Evolutionary conservation across 257 asterid species (phyloP).

Genomic region (Ballota nigra): DNA sequence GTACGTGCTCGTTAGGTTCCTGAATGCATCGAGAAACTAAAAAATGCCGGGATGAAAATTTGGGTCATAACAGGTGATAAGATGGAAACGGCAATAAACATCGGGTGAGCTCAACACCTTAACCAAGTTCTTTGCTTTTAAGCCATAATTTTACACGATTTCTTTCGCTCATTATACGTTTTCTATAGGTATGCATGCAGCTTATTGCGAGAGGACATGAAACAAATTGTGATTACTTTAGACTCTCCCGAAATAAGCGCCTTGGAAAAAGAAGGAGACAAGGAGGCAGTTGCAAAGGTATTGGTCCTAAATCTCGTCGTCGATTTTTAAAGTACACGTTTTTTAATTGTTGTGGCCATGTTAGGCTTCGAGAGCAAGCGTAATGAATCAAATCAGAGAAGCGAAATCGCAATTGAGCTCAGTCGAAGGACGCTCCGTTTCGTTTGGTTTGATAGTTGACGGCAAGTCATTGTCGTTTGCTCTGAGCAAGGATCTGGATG

Average conservation of each 20-base stretch:
- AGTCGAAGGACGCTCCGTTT: slow-evolving; percentile 40
- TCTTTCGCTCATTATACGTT: slow-evolving; percentile 15
- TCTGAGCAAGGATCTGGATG: slow-evolving; percentile 55
- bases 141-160: not conserved
- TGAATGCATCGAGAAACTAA: slow-evolving; percentile 86
- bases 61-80: slow-evolving; percentile 99
- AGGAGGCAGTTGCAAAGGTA: slow-evolving; percentile 70
- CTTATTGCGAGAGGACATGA: slow-evolving; percentile 84
- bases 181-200: slow-evolving; percentile 79
- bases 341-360: slow-evolving; percentile 27
- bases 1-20: slow-evolving; percentile 65
- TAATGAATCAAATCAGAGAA: slow-evolving; percentile 56
- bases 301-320: slow-evolving; percentile 2
- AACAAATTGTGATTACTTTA: slow-evolving; percentile 71
- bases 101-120: slow-evolving; percentile 50
- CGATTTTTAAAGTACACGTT: not conserved
- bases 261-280: slow-evolving; percentile 69
- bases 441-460: slow-evolving; percentile 80
- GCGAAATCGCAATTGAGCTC: slow-evolving; percentile 49
- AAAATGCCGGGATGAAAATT: slow-evolving; percentile 79
- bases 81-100: slow-evolving; percentile 98
- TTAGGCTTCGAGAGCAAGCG: slow-evolving; percentile 67
- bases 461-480: slow-evolving; percentile 73
- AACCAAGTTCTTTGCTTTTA: not conserved
- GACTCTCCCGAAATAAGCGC: slow-evolving; percentile 59